These are phyloP conservation scores for Penicillium lividum DNA, from an alignment of 495 filamentous ascomycete species.

Conservation along the genomic window DNA sequence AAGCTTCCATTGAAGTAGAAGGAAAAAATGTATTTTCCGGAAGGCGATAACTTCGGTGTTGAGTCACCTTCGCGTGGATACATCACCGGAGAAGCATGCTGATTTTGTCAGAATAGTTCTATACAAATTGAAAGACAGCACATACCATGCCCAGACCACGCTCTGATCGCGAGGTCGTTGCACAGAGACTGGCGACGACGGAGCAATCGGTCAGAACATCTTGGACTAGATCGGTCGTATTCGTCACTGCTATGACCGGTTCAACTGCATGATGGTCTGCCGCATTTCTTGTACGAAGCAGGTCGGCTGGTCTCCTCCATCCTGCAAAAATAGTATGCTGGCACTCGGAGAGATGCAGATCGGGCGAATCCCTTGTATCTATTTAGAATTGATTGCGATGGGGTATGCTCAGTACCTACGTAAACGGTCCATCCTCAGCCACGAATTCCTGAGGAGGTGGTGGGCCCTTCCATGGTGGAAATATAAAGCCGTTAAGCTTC, in stretches of 20 bases:
- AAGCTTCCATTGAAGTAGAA: slow-evolving; percentile 95
- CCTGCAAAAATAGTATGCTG: slow-evolving; percentile 72
- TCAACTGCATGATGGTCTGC: slow-evolving; percentile 8
- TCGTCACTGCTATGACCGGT: slow-evolving; percentile 54
- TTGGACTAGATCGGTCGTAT: slow-evolving; percentile 79
- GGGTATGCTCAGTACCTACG: slow-evolving; percentile 43
- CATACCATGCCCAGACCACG: slow-evolving; percentile 60
- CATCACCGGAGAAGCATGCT: slow-evolving; percentile 70
- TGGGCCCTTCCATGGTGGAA: slow-evolving; percentile 74
- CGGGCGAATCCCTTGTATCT: slow-evolving; percentile 61
- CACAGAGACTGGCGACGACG: slow-evolving; percentile 93
- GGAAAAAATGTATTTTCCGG: slow-evolving; percentile 87
- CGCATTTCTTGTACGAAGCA: slow-evolving; percentile 26
- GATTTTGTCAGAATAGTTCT: neutral
- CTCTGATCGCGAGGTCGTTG: slow-evolving; percentile 66
- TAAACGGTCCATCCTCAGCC: slow-evolving; percentile 39
- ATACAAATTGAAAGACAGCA: neutral
- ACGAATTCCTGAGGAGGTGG: slow-evolving; percentile 58
- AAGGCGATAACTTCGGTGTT: slow-evolving; percentile 62
- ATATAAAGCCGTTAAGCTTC: slow-evolving; percentile 74
- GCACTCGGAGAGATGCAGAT: slow-evolving; percentile 66
- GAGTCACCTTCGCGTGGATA: slow-evolving; percentile 67
- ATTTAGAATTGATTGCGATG: slow-evolving; percentile 24
- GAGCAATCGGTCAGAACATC: slow-evolving; percentile 95
- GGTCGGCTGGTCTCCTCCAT: slow-evolving; percentile 77